Evolutionary conservation across 179 eudicot species (phyloP).

Genomic region (Silene coronaria): DNA sequence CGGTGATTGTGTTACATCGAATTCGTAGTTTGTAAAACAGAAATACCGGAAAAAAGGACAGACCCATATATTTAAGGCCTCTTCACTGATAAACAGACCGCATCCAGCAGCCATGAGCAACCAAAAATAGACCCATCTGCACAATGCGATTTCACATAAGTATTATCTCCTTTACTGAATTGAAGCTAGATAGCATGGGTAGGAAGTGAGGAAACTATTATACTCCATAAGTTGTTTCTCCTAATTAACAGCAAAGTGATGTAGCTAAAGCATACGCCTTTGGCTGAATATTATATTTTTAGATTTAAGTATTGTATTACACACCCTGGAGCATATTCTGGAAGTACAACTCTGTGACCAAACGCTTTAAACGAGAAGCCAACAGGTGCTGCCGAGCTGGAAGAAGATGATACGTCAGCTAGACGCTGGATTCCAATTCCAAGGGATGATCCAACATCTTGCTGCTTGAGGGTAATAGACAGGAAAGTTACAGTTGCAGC

Average conservation of each 20-base stretch:
- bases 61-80: constrained; percentile 97
- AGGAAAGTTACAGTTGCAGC: constrained; percentile 59
- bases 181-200: neutral
- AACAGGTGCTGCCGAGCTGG: constrained; percentile 38
- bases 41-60: constrained; percentile 58
- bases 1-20: constrained; percentile 2
- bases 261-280: neutral
- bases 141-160: too few species aligned
- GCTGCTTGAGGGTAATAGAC: constrained; percentile 46
- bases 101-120: constrained; percentile 91
- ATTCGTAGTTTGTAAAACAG: constrained; percentile 34
- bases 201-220: neutral
- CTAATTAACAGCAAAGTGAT: too few species aligned
- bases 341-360: constrained; percentile 66
- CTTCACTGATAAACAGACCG: constrained; percentile 90
- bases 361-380: constrained; percentile 66
- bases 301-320: constrained; percentile 12
- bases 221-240: neutral
- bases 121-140: constrained; percentile 94
- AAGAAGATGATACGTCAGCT: constrained; percentile 46
- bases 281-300: neutral
- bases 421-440: constrained; percentile 46
- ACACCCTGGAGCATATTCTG: constrained; percentile 86
- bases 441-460: constrained; percentile 43
- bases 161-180: too few species aligned